Evolutionary conservation across 805 yeast species (phyloP).

Genomic region (Metschnikowia similis): DNA sequence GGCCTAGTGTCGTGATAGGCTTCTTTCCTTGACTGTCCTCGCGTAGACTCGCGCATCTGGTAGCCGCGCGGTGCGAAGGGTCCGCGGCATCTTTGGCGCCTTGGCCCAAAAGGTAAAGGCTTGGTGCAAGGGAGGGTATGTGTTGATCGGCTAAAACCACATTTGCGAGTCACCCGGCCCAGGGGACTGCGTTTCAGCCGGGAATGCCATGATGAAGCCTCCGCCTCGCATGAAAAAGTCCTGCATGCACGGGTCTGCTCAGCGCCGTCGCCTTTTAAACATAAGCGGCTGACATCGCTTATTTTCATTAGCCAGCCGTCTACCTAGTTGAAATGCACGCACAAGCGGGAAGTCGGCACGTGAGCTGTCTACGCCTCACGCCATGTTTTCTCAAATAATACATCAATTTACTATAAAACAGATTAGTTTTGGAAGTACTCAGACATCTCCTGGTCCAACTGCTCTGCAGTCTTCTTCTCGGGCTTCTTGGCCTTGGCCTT

Average conservation of each 20-base stretch:
- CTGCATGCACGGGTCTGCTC: background rate
- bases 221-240: background rate
- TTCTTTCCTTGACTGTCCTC: background rate
- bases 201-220: background rate
- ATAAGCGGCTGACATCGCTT: conserved; percentile 1
- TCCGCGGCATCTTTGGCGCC: background rate
- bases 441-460: conserved; percentile 96
- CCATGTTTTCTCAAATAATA: background rate
- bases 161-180: background rate
- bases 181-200: background rate
- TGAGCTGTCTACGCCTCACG: background rate
- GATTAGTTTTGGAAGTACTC: conserved; percentile 67
- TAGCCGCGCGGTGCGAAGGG: background rate
- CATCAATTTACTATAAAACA: background rate
- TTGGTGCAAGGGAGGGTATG: background rate
- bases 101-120: background rate
- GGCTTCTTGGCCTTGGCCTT: conserved; percentile 36
- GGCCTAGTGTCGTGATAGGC: background rate
- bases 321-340: background rate
- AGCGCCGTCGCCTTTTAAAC: background rate
- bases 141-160: too few relatives aligned
- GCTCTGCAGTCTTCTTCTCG: conserved; percentile 74
- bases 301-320: background rate
- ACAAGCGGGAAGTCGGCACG: background rate
- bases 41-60: background rate